These are phyloP conservation scores for Trichosanthes cucumerina DNA, from an alignment of 306 rosid species.

Conservation along the genomic window DNA sequence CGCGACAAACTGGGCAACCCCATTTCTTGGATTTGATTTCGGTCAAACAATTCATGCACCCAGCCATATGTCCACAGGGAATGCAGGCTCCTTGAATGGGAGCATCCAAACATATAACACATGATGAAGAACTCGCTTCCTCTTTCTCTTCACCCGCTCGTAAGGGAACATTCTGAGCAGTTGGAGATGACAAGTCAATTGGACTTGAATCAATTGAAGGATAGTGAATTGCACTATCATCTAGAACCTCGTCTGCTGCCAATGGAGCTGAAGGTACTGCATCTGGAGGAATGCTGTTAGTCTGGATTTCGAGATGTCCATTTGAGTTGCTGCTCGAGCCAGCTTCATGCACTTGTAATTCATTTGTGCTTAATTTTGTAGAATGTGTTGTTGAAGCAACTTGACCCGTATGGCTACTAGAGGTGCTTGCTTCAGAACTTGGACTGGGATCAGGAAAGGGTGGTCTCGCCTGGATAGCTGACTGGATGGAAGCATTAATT, in stretches of 20 bases:
- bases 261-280: conserved; percentile 63
- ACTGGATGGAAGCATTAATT: conserved; percentile 56
- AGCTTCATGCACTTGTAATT: conserved; percentile 23
- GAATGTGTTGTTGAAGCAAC: conserved; percentile 22
- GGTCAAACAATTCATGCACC: conserved; percentile 92
- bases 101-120: conserved; percentile 92
- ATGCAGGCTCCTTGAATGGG: conserved; percentile 96
- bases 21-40: conserved; percentile 81
- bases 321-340: conserved; percentile 20
- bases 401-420: conserved; percentile 31
- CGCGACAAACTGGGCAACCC: conserved; percentile 97
- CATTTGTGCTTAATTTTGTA: conserved; percentile 15
- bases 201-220: conserved; percentile 70
- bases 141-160: conserved; percentile 28
- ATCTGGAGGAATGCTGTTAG: conserved; percentile 15
- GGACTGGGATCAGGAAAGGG: conserved; percentile 29
- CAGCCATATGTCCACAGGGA: conserved; percentile 97
- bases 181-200: conserved; percentile 35
- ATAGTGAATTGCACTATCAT: conserved; percentile 52
- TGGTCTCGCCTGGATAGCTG: conserved; percentile 46
- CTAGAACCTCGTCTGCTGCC: conserved; percentile 22
- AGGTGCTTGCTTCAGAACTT: conserved; percentile 49
- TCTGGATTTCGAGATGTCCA: conserved; percentile 18
- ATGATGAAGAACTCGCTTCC: conserved; percentile 43
- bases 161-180: conserved; percentile 18